Evolutionary conservation across 1,284 basidiomycete genomes (phyloP).

Genomic region (Phylloboletellus chloephorus): DNA sequence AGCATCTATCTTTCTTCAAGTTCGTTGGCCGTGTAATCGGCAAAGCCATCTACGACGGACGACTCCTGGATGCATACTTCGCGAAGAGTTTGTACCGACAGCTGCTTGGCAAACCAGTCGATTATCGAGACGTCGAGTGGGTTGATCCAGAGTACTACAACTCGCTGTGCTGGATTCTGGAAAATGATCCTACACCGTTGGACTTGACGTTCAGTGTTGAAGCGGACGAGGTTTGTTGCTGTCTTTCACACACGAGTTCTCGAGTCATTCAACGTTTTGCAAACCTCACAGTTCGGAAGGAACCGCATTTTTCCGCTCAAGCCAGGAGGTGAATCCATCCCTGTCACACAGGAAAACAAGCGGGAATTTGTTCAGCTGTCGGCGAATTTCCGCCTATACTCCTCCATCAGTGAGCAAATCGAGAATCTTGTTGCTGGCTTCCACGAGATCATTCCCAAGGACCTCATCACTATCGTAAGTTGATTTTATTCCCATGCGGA

Average conservation of each 20-base stretch:
- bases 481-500: not conserved
- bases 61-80: constrained; percentile 97
- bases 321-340: constrained; percentile 71
- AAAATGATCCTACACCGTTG: constrained; percentile 81
- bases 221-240: constrained; percentile 74
- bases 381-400: constrained; percentile 87
- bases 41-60: constrained; percentile 92
- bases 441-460: constrained; percentile 93
- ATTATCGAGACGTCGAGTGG: constrained; percentile 92
- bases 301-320: constrained; percentile 85
- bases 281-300: constrained; percentile 68
- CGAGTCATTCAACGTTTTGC: constrained; percentile 3
- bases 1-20: constrained; percentile 97
- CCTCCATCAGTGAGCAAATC: constrained; percentile 96
- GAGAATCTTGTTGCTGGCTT: constrained; percentile 89
- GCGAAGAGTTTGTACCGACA: constrained; percentile 93
- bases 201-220: constrained; percentile 90
- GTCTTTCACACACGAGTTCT: not conserved
- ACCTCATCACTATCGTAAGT: constrained; percentile 72
- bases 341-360: constrained; percentile 95
- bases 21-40: constrained; percentile 98
- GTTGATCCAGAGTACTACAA: constrained; percentile 97
- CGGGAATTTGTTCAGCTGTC: constrained; percentile 93
- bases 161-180: constrained; percentile 85
- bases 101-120: constrained; percentile 85